Base-by-base conservation (phyloP, 1,284 basidiomycete species). In the Caloboletus inedulis region DNA sequence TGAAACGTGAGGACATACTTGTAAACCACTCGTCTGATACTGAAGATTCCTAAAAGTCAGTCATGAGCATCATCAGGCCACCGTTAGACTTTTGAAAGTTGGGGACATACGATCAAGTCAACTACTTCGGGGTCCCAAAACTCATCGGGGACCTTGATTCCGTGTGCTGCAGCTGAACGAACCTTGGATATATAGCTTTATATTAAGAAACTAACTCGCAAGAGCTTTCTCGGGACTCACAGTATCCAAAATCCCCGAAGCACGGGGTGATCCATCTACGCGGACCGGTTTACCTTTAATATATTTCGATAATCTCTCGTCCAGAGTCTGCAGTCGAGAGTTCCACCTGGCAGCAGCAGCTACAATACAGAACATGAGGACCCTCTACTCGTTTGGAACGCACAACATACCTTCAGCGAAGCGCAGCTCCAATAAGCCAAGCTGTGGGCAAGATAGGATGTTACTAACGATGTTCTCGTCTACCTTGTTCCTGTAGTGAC, bases 221-320 rank as follows among this genome's bases (percentile, higher is more conserved):
- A 31, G 30, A 19, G 8, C 29, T 7, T 30, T 35, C 13, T 23
- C 43, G 18, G 27, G n/a, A 29, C 57, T 43, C 53, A 86, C 84
- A 0, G 89, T 91, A 65, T 92, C 90, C 57, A 92, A 71, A n/a
- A 93, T 77, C 6, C 89, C 90, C 16, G 84, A 89, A 7, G 87
- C 84, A 53, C 88, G 74, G 4, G 90, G 90, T 59, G 81, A 84
- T 1, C 89, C 88, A 57, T 92, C 88, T 4, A 92, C 71, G 16
- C 88, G 79, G 12, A 91, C 72, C 3, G 85, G 82, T 37, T 80
- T 80, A 0, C 85, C 87, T n/a, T 79, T 77, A 27, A 88, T 74
- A 58, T 89, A 89, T 59, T 84, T 86, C 1, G 84, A 83, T 6
- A 92, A 51, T 52, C 80, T 81, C 44, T 71, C 70, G 61, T 93